Conservation (phyloP, 306 rosid genomes). For the Vigna unguiculata region DNA sequence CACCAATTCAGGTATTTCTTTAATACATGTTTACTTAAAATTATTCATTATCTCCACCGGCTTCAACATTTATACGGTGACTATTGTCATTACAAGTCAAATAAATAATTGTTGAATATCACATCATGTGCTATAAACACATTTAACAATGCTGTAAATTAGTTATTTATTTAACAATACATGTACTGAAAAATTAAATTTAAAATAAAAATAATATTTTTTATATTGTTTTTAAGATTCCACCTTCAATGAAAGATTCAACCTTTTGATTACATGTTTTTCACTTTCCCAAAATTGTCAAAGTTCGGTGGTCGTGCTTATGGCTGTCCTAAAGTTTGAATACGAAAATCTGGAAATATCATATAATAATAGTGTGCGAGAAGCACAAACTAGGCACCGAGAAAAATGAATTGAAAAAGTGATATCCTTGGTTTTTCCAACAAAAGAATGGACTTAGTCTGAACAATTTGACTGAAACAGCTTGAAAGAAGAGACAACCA, state of each 20-base stretch:
- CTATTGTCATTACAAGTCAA: neutral
- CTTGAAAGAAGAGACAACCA: slow-evolving; percentile 6
- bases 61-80: neutral
- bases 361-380: no score
- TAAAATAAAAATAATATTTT: no score
- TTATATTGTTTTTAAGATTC: no score
- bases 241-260: no score
- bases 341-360: neutral
- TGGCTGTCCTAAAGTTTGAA: neutral
- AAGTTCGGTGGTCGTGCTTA: neutral
- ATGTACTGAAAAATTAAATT: neutral
- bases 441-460: neutral
- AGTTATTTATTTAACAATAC: neutral
- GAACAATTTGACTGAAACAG: neutral
- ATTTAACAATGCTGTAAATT: no score
- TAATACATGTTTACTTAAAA: neutral
- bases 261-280: neutral
- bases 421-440: neutral
- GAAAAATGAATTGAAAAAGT: neutral
- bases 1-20: neutral
- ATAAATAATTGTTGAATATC: no score
- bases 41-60: neutral
- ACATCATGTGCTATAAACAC: no score
- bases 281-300: neutral
- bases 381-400: no score